Conservation (phyloP, 306 rosid species). For the Trichosanthes cucumerina region DNA sequence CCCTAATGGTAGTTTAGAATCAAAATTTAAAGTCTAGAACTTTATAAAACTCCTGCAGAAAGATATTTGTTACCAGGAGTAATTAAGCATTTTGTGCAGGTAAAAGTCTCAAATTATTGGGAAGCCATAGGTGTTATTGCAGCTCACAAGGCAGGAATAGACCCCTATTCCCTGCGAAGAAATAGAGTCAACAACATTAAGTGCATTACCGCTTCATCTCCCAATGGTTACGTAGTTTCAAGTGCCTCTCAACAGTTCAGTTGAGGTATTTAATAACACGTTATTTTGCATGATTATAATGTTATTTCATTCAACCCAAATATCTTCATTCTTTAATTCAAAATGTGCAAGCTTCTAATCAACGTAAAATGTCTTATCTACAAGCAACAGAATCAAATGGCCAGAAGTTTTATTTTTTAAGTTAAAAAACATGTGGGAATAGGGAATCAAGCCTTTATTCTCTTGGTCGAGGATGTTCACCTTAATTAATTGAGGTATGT, state of each 20-base stretch:
- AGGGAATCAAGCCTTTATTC: too few relatives aligned
- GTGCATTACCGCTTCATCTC: slow-evolving; percentile 15
- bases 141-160: slow-evolving; percentile 85
- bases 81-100: slow-evolving; percentile 33
- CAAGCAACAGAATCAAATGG: background rate
- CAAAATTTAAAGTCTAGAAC: background rate
- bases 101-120: slow-evolving; percentile 84
- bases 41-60: background rate
- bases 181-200: slow-evolving; percentile 43
- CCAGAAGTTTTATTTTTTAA: background rate
- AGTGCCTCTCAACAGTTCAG: background rate
- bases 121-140: slow-evolving; percentile 86
- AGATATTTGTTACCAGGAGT: slow-evolving; percentile 14
- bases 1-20: background rate
- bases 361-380: background rate
- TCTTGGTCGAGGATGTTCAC: too few relatives aligned
- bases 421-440: too few relatives aligned
- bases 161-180: slow-evolving; percentile 70
- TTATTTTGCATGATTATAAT: background rate
- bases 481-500: too few relatives aligned
- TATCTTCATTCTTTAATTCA: background rate
- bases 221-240: slow-evolving; percentile 39
- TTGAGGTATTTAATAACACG: background rate
- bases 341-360: background rate
- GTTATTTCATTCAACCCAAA: background rate